Base-by-base conservation (phyloP, 352 stramenopile genomes). In the Phytophthora citricola region DNA sequence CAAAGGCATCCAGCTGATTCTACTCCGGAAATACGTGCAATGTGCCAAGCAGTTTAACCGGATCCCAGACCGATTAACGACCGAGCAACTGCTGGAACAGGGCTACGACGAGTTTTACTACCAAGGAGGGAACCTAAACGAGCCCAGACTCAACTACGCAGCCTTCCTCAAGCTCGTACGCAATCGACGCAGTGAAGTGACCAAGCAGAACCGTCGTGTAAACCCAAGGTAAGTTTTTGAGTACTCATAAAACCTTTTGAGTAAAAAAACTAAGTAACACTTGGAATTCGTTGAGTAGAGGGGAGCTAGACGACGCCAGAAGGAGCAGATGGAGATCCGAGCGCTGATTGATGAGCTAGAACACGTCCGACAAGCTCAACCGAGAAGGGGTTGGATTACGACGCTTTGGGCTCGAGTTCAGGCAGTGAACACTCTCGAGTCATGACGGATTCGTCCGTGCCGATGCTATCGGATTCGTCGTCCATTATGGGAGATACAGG, bases 71-170 rank as follows among this genome's bases (percentile, higher is more conserved):
- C 69, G 79, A 3, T 26, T 63, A 14, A 78, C 66, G 27, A 92
- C 83, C 8, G 81, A 90, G 63, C 81, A 87, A 34, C 40, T 92
- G 36, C 70, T 90, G n/a, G 73, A 85, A 39, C 75, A 89, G 20
- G 83, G 70, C 4, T 89, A 90, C 57, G 81, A 88, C 61, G 81
- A 89, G 72, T 92, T 88, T 51, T 88, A 86, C 52, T 82, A 87
- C 48, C 75, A 85, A 41, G 81, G 81, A 40, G 83, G 83, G 17
- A 83, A 75, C 48, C 40, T 87, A 7, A 79, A 79, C 56, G 83
- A 92, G 50, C 79, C 73, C 26, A 71, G 79, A 29, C 69, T 92
- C 36, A 68, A 43, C 12, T 90, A 92, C 67, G 38, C 77, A 6
- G 73, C 81, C 5, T 92, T 92, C 55, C 58, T 90, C 17, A 90